phyloP scores from a whole-genome alignment of 1,139 yeast genomes.

The Scheffersomyces illinoinensis region DNA sequence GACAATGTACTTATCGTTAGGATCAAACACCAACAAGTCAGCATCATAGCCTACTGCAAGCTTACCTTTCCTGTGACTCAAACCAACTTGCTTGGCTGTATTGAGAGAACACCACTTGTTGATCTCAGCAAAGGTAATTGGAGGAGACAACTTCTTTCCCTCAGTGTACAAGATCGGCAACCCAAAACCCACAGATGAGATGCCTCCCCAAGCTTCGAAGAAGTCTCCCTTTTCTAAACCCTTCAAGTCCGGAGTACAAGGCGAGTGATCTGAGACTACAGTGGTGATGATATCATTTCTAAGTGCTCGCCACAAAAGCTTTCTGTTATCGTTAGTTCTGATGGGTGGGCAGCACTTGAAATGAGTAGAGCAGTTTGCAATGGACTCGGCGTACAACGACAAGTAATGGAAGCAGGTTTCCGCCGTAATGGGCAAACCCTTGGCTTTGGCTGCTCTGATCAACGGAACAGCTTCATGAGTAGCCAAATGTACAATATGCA shows the following conservation, averaged over 20 bases:
- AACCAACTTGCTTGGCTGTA: constrained; percentile 85
- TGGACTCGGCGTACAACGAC: constrained; percentile 71
- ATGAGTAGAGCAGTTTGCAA: constrained; percentile 74
- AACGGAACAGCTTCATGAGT: constrained; percentile 80
- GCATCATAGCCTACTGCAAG: constrained; percentile 80
- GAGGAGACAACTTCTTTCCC: constrained; percentile 56
- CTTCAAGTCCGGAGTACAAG: constrained; percentile 90
- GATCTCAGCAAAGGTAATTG: constrained; percentile 60
- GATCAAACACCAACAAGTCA: constrained; percentile 81
- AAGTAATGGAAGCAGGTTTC: constrained; percentile 95
- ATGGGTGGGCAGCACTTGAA: constrained; percentile 97
- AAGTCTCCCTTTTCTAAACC: constrained; percentile 83
- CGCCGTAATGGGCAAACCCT: constrained; percentile 64
- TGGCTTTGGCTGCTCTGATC: constrained; percentile 60
- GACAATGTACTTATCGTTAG: constrained; percentile 54
- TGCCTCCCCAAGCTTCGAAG: constrained; percentile 97
- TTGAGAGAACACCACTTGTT: constrained; percentile 77
- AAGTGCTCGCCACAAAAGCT: constrained; percentile 75
- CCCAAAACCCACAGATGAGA: constrained; percentile 89
- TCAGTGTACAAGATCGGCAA: constrained; percentile 79
- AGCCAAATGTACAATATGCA: constrained; percentile 90
- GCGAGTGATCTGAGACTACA: constrained; percentile 93
- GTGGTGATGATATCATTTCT: constrained; percentile 68
- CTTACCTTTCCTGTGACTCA: constrained; percentile 69
- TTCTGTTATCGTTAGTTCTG: constrained; percentile 69